Conservation (phyloP, 441 rosid species). For the Macaranga tanarius region DNA sequence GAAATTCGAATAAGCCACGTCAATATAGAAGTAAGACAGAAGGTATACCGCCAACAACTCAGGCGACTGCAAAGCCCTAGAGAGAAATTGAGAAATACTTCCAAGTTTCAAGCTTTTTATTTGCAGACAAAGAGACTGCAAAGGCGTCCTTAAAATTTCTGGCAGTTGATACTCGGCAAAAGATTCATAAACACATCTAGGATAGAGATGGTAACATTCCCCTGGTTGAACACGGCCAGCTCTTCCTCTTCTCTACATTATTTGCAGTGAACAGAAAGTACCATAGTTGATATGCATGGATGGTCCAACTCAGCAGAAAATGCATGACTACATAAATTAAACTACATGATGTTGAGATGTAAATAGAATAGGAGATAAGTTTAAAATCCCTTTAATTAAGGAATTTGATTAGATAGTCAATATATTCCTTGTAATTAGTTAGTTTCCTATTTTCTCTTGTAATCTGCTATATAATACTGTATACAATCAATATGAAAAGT, state of each 20-base stretch:
- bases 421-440: too few relatives aligned
- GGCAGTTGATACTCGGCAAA: slow-evolving; percentile 88
- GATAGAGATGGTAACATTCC: slow-evolving; percentile 85
- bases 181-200: slow-evolving; percentile 79
- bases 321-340: neutral
- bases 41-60: slow-evolving; percentile 62
- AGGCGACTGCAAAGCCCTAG: slow-evolving; percentile 90
- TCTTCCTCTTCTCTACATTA: slow-evolving; percentile 84
- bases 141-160: slow-evolving; percentile 89
- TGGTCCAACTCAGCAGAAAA: neutral
- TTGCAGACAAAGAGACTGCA: slow-evolving; percentile 91
- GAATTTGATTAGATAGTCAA: too few relatives aligned
- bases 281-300: neutral
- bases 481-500: too few relatives aligned
- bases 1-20: neutral
- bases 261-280: slow-evolving; percentile 13
- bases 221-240: slow-evolving; percentile 96
- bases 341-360: too few relatives aligned
- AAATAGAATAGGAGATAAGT: too few relatives aligned
- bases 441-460: too few relatives aligned
- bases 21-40: slow-evolving; percentile 13
- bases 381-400: too few relatives aligned
- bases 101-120: slow-evolving; percentile 84
- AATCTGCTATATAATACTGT: too few relatives aligned
- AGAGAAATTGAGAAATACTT: slow-evolving; percentile 75